Evolutionary conservation across 768 basidiomycete species (phyloP).

Genomic region (Hygrophoropsis aurantiaca): DNA sequence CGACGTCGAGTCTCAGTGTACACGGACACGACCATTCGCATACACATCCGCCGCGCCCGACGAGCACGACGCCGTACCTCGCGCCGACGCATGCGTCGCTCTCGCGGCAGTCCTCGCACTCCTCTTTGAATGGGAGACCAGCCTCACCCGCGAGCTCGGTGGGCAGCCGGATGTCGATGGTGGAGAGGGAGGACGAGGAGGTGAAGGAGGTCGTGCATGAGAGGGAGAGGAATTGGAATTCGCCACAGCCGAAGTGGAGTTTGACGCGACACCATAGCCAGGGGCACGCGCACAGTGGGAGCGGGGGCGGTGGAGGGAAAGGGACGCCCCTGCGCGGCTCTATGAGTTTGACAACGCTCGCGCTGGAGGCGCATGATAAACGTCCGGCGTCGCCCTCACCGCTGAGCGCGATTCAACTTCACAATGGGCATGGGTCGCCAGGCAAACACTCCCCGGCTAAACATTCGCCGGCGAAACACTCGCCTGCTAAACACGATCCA

Average conservation of each 20-base stretch:
- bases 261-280: constrained; percentile 15
- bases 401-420: constrained; percentile 1
- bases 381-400: neutral
- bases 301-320: constrained; percentile 3
- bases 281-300: too few species aligned
- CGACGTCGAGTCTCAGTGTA: constrained; percentile 42
- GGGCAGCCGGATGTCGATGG: constrained; percentile 27
- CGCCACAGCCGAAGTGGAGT: constrained; percentile 60
- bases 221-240: constrained; percentile 71
- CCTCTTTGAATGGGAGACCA: constrained; percentile 34
- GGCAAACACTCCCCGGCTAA: neutral
- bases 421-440: neutral
- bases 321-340: constrained; percentile 14
- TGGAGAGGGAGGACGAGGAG: constrained; percentile 30
- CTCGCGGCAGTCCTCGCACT: constrained; percentile 33
- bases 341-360: constrained; percentile 15
- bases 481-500: too few species aligned
- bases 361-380: constrained; percentile 1
- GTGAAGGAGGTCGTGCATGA: constrained; percentile 42
- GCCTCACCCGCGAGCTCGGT: constrained; percentile 44
- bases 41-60: constrained; percentile 41
- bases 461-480: too few species aligned
- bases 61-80: constrained; percentile 36
- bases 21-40: constrained; percentile 33
- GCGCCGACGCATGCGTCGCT: constrained; percentile 30